Evolutionary conservation across 257 asterid genomes (phyloP).

Genomic region (Solanum appendiculatum): DNA sequence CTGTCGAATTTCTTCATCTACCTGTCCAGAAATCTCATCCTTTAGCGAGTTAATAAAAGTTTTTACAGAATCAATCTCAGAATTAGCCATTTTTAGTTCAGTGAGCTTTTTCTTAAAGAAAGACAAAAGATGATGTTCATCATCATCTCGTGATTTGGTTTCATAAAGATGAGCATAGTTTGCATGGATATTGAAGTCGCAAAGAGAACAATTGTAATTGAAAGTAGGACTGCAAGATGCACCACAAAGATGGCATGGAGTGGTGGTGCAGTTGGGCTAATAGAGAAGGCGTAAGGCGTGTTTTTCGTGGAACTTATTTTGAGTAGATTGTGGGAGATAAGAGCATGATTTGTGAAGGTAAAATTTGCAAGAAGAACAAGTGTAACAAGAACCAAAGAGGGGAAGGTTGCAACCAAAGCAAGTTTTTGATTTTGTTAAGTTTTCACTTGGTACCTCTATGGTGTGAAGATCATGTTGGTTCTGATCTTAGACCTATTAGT

Average conservation of each 20-base stretch:
- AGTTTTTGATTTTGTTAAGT: background rate
- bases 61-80: background rate
- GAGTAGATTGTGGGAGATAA: background rate
- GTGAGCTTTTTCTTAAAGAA: background rate
- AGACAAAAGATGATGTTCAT: background rate
- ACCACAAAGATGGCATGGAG: background rate
- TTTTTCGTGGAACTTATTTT: background rate
- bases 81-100: background rate
- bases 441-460: background rate
- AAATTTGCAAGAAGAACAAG: constrained; percentile 5
- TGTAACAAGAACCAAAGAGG: constrained; percentile 3
- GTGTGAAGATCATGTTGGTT: background rate
- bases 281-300: constrained; percentile 3
- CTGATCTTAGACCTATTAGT: too few relatives aligned
- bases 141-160: background rate
- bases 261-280: background rate
- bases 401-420: constrained; percentile 6
- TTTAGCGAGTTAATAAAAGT: background rate
- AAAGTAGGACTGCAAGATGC: background rate
- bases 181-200: constrained; percentile 10
- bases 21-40: background rate
- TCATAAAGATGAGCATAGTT: background rate
- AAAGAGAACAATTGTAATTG: background rate
- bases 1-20: background rate
- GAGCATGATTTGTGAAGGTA: constrained; percentile 7